Evolutionary conservation across 805 yeast genomes (phyloP).

Genomic region (Zygosaccharomyces rouxii): DNA sequence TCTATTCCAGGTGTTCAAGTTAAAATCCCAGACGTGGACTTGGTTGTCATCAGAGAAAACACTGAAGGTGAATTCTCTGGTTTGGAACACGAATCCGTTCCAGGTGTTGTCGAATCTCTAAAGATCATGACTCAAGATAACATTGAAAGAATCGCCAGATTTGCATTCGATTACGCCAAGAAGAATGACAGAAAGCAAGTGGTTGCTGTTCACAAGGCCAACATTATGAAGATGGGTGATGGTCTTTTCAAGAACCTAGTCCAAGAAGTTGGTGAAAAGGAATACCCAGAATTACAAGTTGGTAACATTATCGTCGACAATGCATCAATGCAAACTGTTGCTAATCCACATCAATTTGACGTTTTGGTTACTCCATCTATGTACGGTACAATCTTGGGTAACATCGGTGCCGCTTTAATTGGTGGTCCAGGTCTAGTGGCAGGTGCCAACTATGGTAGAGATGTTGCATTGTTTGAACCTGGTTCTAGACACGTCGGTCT

Average conservation of each 20-base stretch:
- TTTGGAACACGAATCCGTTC: conserved; percentile 93
- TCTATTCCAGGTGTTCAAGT: conserved; percentile 92
- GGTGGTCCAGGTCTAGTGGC: conserved; percentile 99
- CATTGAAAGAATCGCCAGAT: conserved; percentile 95
- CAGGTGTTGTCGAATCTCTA: conserved; percentile 95
- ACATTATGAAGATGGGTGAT: conserved; percentile 97
- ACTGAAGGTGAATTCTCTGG: conserved; percentile 99
- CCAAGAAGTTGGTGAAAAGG: conserved; percentile 77
- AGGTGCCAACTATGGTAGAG: conserved; percentile 97
- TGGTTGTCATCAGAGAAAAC: conserved; percentile 95
- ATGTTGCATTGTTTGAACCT: conserved; percentile 96
- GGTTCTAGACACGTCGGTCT: conserved; percentile 99
- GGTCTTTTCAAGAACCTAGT: conserved; percentile 95
- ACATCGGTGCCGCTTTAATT: conserved; percentile 90
- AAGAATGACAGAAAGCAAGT: conserved; percentile 89
- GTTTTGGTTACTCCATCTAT: conserved; percentile 96
- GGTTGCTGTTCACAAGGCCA: conserved; percentile 98
- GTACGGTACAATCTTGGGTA: conserved; percentile 95
- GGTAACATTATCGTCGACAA: conserved; percentile 96
- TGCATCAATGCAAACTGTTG: conserved; percentile 99
- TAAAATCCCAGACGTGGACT: conserved; percentile 81
- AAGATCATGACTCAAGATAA: conserved; percentile 92
- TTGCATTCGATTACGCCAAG: conserved; percentile 92
- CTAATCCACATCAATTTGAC: conserved; percentile 96
- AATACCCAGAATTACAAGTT: conserved; percentile 76